These are phyloP conservation scores for Calamus simplicifolius DNA, from an alignment of 176 grass and related monocot species.

Conservation along the genomic window DNA sequence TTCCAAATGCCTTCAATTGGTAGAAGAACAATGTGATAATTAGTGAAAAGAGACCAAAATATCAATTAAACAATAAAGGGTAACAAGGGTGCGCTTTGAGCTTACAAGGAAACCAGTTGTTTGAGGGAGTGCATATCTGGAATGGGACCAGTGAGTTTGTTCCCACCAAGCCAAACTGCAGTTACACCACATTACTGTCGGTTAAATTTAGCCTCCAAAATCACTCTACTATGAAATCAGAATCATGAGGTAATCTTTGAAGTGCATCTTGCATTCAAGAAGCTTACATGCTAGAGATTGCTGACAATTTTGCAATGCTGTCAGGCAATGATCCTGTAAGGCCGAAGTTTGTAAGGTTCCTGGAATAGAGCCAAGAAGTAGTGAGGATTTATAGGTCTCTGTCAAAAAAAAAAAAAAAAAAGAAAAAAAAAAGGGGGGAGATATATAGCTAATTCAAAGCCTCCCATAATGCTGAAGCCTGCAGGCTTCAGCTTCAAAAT, in stretches of 20 bases:
- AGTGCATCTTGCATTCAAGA: neutral
- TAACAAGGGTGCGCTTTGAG: neutral
- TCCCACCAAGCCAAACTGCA: slow-evolving; percentile 78
- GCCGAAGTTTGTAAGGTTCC: slow-evolving; percentile 60
- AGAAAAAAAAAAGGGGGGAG: neutral
- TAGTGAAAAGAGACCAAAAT: too few species aligned
- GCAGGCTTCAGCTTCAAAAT: too few species aligned
- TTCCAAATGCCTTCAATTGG: slow-evolving; percentile 64
- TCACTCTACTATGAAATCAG: neutral
- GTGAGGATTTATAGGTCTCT: too few species aligned
- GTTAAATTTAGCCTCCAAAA: neutral
- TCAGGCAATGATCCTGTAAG: slow-evolving; percentile 54
- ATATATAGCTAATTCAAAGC: neutral
- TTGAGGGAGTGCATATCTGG: slow-evolving; percentile 54
- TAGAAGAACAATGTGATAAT: neutral
- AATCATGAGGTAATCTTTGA: too few species aligned
- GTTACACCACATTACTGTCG: neutral
- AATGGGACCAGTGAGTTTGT: slow-evolving; percentile 50
- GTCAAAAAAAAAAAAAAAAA: neutral
- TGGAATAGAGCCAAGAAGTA: slow-evolving; percentile 7
- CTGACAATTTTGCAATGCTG: slow-evolving; percentile 64
- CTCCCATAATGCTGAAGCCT: too few species aligned
- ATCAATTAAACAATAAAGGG: too few species aligned
- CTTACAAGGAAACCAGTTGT: slow-evolving; percentile 61
- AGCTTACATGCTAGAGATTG: slow-evolving; percentile 58